Base-by-base conservation (phyloP, 371 early-diverging fungal species). In the Fennellomyces sp. region DNA sequence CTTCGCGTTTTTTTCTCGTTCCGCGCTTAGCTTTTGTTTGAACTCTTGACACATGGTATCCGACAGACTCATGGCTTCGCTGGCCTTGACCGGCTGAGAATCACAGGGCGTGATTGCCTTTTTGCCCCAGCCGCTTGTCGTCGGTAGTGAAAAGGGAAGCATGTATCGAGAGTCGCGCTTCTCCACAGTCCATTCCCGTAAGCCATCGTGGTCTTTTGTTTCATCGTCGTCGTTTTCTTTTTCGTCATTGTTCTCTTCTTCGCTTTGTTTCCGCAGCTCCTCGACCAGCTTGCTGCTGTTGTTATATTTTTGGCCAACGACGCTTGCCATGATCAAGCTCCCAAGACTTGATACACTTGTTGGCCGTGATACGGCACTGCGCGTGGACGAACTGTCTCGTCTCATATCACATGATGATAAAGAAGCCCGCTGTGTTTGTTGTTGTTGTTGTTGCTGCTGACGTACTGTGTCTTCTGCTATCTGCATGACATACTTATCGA, bases 401-500 rank as follows among this genome's bases (percentile, higher is more conserved):
- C 45, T 6, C n/a, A 12, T 23, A 21, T 45, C 45, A 4, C 45
- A 45, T 45, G 45, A 45, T 21, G n/a, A n/a, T n/a, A n/a, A n/a
- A n/a, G n/a, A n/a, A n/a, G 27, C 31, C 23, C 50, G 29, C n/a
- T 21, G 11, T 33, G 28, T 53, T 56, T 47, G 56, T 50, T 45
- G 29, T 28, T 30, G 61, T 51, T 39, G 31, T 49, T 36, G 56
- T 52, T 11, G 71, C 68, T n/a, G 64, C 36, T 41, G 69, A 17
- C 82, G 82, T 21, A 81, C 68, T 0, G 88, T 80, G 48, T 88
- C 88, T 33, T 85, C 82, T 19, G 88, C 88, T 2, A 85, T 73
- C 39, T 86, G 85, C 56, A 85, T 69, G 3, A 91, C 81, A 63
- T 94, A 93, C 42, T 84, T 83, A 54, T 81, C 84, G 2, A 95